A percentile compares a stretch with the other conserved stretches of the same genome.
phyloP scores from a whole-genome alignment of 495 filamentous ascomycete species.

The Penicillium lagena region DNA sequence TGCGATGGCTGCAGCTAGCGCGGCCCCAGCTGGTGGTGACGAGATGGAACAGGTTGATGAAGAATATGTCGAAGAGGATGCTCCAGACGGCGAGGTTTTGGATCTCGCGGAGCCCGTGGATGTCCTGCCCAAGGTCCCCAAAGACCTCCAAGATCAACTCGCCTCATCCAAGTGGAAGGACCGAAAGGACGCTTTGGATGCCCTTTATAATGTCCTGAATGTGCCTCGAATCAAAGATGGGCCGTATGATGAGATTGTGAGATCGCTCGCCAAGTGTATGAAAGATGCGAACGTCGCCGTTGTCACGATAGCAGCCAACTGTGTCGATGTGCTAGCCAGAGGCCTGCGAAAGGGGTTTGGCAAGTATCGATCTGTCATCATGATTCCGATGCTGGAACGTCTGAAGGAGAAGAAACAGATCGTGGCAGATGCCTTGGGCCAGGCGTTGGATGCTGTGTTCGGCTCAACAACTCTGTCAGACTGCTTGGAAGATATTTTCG shows the following conservation, averaged over 20 bases:
- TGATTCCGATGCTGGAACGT: conserved; percentile 85
- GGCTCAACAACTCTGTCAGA: conserved; percentile 70
- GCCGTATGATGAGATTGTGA: conserved; percentile 76
- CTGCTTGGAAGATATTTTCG: conserved; percentile 79
- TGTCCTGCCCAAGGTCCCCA: conserved; percentile 75
- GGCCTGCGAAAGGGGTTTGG: conserved; percentile 72
- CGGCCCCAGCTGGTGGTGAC: conserved; percentile 48
- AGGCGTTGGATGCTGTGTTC: conserved; percentile 85
- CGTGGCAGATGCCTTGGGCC: conserved; percentile 79
- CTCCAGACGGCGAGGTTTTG: conserved; percentile 69
- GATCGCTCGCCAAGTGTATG: conserved; percentile 86
- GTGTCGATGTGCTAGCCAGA: conserved; percentile 86
- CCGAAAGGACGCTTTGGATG: conserved; percentile 89
- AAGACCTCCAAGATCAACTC: conserved; percentile 73
- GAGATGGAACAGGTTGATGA: conserved; percentile 45
- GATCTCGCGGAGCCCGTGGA: conserved; percentile 90
- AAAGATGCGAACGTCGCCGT: conserved; percentile 98
- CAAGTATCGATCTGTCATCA: conserved; percentile 73
- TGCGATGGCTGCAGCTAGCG: conserved; percentile 61
- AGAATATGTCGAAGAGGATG: conserved; percentile 63
- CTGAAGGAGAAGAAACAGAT: conserved; percentile 94
- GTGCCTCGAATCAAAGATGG: conserved; percentile 90
- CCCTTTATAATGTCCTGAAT: conserved; percentile 67
- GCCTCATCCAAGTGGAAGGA: conserved; percentile 97
- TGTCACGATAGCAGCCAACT: conserved; percentile 88